Evolutionary conservation across 2,329 filamentous ascomycete species (phyloP).

Genomic region (Penicillium sp.): DNA sequence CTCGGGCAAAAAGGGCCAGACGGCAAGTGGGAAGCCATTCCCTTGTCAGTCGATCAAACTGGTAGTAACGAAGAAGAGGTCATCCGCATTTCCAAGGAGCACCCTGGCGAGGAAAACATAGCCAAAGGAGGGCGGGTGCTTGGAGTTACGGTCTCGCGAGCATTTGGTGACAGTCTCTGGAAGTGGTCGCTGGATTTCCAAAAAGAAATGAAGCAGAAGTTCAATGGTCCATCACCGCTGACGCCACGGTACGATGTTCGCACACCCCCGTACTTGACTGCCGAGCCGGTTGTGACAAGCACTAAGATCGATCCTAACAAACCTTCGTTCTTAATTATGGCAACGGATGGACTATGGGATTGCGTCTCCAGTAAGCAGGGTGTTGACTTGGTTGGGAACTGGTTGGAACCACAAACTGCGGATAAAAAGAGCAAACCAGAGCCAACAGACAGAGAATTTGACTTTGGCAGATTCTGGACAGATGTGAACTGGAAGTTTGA

Average conservation of each 20-base stretch:
- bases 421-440: conserved; percentile 26
- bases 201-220: conserved; percentile 27
- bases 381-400: conserved; percentile 50
- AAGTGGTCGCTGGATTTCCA: conserved; percentile 54
- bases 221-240: conserved; percentile 39
- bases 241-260: conserved; percentile 26
- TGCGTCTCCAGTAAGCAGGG: conserved; percentile 50
- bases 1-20: conserved; percentile 40
- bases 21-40: conserved; percentile 44
- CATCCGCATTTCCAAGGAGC: conserved; percentile 46
- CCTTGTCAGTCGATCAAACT: conserved; percentile 58
- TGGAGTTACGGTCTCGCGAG: conserved; percentile 54
- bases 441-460: conserved; percentile 11
- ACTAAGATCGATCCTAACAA: conserved; percentile 43
- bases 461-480: conserved; percentile 18
- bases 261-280: conserved; percentile 60
- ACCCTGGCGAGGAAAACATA: conserved; percentile 54
- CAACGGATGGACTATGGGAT: conserved; percentile 61
- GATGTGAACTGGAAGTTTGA: conserved; percentile 26
- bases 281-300: conserved; percentile 56
- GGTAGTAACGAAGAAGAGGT: conserved; percentile 55
- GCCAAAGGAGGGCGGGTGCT: conserved; percentile 53
- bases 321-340: conserved; percentile 56
- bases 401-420: conserved; percentile 40
- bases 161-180: conserved; percentile 61